phyloP scores from a whole-genome alignment of 352 stramenopile species.

The Elongisporangium undulatum region DNA sequence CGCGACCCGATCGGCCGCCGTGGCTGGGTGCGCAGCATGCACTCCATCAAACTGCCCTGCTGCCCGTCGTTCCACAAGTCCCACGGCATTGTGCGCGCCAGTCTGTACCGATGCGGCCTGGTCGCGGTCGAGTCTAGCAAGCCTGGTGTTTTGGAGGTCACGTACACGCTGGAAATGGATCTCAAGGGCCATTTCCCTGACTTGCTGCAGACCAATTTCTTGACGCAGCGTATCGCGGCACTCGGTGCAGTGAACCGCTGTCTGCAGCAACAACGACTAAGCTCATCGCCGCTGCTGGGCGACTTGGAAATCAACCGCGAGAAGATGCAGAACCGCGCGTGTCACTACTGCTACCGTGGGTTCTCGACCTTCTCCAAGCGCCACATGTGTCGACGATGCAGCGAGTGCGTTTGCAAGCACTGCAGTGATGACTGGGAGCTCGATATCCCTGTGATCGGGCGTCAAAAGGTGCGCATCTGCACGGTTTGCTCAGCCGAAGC shows the following conservation, averaged over 20 bases:
- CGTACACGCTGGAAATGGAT: constrained; percentile 83
- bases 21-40: constrained; percentile 51
- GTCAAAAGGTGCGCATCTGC: constrained; percentile 78
- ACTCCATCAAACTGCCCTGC: constrained; percentile 55
- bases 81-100: constrained; percentile 68
- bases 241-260: constrained; percentile 72
- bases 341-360: constrained; percentile 69
- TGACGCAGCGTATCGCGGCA: constrained; percentile 60
- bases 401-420: constrained; percentile 65
- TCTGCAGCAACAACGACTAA: constrained; percentile 77
- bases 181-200: constrained; percentile 77
- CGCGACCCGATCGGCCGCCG: constrained; percentile 45
- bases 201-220: constrained; percentile 58
- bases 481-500: constrained; percentile 77
- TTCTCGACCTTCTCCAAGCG: constrained; percentile 54
- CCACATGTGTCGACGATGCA: constrained; percentile 75
- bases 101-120: constrained; percentile 76
- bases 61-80: constrained; percentile 43
- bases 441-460: constrained; percentile 71
- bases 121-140: constrained; percentile 73
- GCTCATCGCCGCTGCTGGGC: constrained; percentile 65
- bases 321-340: constrained; percentile 29
- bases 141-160: constrained; percentile 68
- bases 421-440: constrained; percentile 81
- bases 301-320: constrained; percentile 62